Evolutionary conservation across 1,139 yeast genomes (phyloP).

Genomic region (Zygosaccharomyces sapae): DNA sequence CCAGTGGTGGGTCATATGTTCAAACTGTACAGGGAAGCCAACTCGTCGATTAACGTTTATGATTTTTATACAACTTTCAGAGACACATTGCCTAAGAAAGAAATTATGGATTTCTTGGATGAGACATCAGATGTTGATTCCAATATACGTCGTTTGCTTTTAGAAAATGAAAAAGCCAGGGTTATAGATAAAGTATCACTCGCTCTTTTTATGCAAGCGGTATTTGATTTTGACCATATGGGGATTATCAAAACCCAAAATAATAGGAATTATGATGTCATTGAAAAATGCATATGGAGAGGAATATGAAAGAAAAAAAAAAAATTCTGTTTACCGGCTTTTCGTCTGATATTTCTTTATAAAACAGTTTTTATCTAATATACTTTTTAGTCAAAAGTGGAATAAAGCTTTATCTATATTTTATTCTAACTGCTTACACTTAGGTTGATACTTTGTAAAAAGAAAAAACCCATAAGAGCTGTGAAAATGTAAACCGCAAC

Average conservation of each 20-base stretch:
- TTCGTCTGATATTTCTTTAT: too few relatives aligned
- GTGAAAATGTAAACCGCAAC: conserved; percentile 61
- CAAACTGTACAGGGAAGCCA: conserved; percentile 76
- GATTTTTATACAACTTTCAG: conserved; percentile 75
- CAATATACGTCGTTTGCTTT: conserved; percentile 26
- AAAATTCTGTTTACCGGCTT: background rate
- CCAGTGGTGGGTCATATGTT: conserved; percentile 60
- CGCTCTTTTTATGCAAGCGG: conserved; percentile 55
- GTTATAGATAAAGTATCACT: conserved; percentile 51
- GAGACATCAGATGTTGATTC: conserved; percentile 28
- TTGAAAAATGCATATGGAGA: conserved; percentile 60
- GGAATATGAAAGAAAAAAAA: conserved; percentile 39
- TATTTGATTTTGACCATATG: conserved; percentile 50
- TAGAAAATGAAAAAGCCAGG: conserved; percentile 30
- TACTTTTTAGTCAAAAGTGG: background rate
- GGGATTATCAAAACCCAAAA: conserved; percentile 50
- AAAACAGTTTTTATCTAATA: too few relatives aligned
- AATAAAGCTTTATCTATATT: conserved; percentile 2
- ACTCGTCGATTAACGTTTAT: conserved; percentile 63
- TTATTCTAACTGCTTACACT: conserved; percentile 12
- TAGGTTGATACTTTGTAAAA: conserved; percentile 37
- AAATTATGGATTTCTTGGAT: conserved; percentile 39
- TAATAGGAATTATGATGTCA: conserved; percentile 47
- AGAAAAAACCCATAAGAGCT: conserved; percentile 57
- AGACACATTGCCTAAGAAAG: conserved; percentile 45